phyloP scores from a whole-genome alignment of 176 grass and related monocot species.

The Pontederia crassipes region DNA sequence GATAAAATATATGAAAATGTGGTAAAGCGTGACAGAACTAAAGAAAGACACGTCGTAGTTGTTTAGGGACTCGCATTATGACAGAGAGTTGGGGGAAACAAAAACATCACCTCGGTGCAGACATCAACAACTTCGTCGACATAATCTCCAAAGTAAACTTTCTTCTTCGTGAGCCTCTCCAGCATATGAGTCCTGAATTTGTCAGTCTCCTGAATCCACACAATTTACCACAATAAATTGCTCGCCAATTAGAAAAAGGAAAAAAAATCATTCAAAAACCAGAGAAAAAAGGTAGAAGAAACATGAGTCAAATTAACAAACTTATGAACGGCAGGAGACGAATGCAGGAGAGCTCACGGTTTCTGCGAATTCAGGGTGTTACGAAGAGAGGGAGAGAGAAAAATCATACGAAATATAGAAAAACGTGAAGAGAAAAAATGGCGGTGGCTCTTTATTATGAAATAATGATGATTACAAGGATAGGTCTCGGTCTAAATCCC shows the following conservation, averaged over 20 bases:
- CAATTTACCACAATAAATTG: background rate
- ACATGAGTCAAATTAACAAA: no score
- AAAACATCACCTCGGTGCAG: slow-evolving; percentile 59
- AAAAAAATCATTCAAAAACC: background rate
- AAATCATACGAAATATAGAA: no score
- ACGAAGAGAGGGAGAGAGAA: no score
- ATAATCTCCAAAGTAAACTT: slow-evolving; percentile 63
- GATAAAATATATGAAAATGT: no score
- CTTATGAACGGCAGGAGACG: no score
- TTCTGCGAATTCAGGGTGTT: slow-evolving; percentile 49
- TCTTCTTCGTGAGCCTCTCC: slow-evolving; percentile 56
- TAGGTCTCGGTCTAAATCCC: no score
- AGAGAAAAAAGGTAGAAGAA: background rate
- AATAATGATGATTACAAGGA: no score
- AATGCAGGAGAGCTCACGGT: slow-evolving; percentile 20
- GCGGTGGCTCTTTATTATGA: no score
- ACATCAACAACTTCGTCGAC: slow-evolving; percentile 70
- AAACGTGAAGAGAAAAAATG: no score
- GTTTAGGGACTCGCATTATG: no score
- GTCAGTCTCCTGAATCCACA: slow-evolving; percentile 47
- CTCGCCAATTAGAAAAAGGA: background rate
- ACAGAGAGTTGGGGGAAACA: background rate
- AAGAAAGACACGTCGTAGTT: no score
- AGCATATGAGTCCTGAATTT: slow-evolving; percentile 84
- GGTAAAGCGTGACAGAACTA: no score